Evolutionary conservation across 2,329 filamentous ascomycete genomes (phyloP), one percentile per base, ranked within the genome.

Genomic region (Cladorrhinum sp.): DNA sequence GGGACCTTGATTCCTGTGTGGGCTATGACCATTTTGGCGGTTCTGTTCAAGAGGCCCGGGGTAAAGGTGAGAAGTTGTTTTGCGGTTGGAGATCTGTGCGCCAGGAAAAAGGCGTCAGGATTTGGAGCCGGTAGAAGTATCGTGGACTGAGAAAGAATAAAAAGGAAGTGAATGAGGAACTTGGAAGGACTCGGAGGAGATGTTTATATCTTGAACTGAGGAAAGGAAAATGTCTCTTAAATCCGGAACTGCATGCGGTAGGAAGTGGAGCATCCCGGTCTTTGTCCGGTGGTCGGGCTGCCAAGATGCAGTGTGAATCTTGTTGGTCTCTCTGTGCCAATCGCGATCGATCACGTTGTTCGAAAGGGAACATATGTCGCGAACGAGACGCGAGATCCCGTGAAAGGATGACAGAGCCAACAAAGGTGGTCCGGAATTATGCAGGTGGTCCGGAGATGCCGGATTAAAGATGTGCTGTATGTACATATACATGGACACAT

Each of bases 1-100:
- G 74, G 66, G 55, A 74, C 67, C 20, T 57, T 59, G 61, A 77
- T 64, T 56, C 69, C 66, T 46, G 70, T 67, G 68, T 77, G 75
- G 50, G 75, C 71, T 62, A 77, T 73, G 30, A 71, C 63, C 73
- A 75, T 77, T 60, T 46, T 71, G 55, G 18, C 16, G 7, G 33
- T 36, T 36, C n/a, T n/a, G n/a, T n/a, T n/a, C n/a, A n/a, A n/a
- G n/a, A n/a, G n/a, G n/a, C n/a, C n/a, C n/a, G n/a, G n/a, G n/a
- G n/a, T n/a, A n/a, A n/a, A n/a, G n/a, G n/a, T n/a, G n/a, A n/a
- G n/a, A n/a, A n/a, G n/a, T n/a, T n/a, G n/a, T n/a, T n/a, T n/a
- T n/a, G n/a, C n/a, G n/a, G n/a, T n/a, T n/a, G n/a, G n/a, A n/a
- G n/a, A n/a, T n/a, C n/a, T n/a, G n/a, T n/a, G n/a, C n/a, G n/a